Percentiles rank a stretch among this genome's conserved stretches.
These are phyloP conservation scores for Neurospora cerealis DNA, from an alignment of 495 filamentous ascomycete genomes.

Conservation along the genomic window DNA sequence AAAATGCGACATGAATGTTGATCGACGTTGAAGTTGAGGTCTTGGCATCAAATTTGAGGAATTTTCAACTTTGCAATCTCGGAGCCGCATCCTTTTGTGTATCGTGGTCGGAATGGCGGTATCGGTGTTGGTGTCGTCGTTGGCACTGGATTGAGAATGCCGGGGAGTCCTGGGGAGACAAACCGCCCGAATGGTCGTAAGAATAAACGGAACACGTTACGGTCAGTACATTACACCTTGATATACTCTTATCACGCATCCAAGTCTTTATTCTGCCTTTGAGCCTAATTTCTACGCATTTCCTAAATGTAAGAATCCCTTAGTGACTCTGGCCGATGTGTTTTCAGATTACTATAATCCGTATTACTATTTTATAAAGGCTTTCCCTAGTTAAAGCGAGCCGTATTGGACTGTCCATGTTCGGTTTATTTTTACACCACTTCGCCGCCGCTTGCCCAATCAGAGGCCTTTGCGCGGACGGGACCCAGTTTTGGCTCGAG, in stretches of 20 bases:
- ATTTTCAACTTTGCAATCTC: background rate
- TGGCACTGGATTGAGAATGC: background rate
- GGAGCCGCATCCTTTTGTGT: background rate
- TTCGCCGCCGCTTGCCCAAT: background rate
- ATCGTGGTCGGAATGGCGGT: background rate
- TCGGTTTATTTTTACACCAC: no score
- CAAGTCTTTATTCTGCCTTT: no score
- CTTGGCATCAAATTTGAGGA: background rate
- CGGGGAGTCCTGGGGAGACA: background rate
- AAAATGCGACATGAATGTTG: background rate
- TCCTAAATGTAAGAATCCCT: no score
- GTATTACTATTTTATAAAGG: no score
- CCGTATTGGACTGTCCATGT: no score
- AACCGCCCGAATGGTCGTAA: background rate
- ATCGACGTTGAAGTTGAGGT: background rate
- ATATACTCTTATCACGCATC: no score
- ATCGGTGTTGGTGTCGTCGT: background rate
- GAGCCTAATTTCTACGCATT: no score
- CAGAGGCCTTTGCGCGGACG: background rate
- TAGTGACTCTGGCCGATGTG: no score
- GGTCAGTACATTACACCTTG: no score
- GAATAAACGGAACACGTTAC: no score
- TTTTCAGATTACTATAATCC: no score
- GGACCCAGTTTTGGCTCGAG: background rate
- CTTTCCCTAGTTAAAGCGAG: no score